Conservation (phyloP, 257 asterid species). For the Solanum raphanifolium region DNA sequence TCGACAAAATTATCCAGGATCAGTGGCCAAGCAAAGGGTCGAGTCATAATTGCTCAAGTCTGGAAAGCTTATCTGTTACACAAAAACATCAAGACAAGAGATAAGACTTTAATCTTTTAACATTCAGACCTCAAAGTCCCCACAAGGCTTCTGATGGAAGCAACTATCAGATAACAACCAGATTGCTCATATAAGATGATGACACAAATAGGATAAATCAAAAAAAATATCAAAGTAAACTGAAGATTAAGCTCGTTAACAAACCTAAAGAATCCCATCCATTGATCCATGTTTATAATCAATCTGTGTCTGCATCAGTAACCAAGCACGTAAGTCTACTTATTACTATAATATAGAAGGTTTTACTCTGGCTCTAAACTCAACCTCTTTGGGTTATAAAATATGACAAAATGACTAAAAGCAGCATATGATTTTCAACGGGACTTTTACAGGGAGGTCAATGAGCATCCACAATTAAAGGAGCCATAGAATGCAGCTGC, state of each 20-base stretch:
- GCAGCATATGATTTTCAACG: background rate
- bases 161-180: background rate
- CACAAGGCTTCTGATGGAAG: background rate
- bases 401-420: background rate
- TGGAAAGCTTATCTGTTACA: slow-evolving; percentile 60
- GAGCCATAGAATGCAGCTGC: background rate
- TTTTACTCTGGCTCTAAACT: background rate
- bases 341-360: background rate
- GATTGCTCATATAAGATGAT: background rate
- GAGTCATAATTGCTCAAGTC: slow-evolving; percentile 58
- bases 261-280: slow-evolving; percentile 83
- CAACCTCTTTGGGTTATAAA: background rate
- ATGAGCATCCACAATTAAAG: background rate
- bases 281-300: slow-evolving; percentile 89
- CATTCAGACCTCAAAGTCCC: background rate
- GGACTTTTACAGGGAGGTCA: background rate
- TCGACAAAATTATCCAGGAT: slow-evolving; percentile 74
- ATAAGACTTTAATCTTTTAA: background rate
- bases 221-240: background rate
- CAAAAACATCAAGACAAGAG: background rate
- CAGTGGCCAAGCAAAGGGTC: slow-evolving; percentile 64
- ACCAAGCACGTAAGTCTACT: background rate
- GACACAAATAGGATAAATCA: background rate
- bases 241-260: slow-evolving; percentile 53
- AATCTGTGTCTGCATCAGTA: slow-evolving; percentile 43